These are phyloP conservation scores for Medicago arabica DNA, from an alignment of 306 rosid genomes.

Conservation along the genomic window DNA sequence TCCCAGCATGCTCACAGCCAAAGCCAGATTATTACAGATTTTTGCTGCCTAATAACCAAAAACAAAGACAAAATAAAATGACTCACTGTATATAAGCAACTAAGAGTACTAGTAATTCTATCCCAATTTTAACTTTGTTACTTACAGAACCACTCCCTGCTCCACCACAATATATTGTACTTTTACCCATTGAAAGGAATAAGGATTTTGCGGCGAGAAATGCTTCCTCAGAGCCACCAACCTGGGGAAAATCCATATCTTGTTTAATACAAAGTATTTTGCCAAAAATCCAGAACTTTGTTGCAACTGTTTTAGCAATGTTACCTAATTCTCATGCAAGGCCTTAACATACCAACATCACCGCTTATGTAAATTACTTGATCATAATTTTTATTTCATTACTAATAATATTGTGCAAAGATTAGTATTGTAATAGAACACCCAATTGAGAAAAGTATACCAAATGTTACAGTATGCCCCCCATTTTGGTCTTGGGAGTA, in stretches of 20 bases:
- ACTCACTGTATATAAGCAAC: conserved; percentile 9
- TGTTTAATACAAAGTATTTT: conserved; percentile 30
- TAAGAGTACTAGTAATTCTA: neutral
- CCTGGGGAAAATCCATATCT: conserved; percentile 58
- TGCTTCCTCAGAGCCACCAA: conserved; percentile 91
- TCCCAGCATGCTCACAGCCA: conserved; percentile 97
- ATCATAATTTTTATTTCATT: conserved; percentile 28
- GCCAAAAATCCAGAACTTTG: conserved; percentile 18
- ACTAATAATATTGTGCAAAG: neutral
- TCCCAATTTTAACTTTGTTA: conserved; percentile 33
- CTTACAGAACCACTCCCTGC: conserved; percentile 99
- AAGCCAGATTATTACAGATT: conserved; percentile 88
- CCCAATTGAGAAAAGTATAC: neutral
- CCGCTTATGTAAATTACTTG: neutral
- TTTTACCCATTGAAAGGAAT: conserved; percentile 84
- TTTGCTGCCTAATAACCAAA: conserved; percentile 80
- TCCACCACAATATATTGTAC: conserved; percentile 78
- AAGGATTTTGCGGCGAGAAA: conserved; percentile 69
- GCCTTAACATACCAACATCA: neutral
- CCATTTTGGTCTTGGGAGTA: neutral
- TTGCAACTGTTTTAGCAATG: conserved; percentile 19
- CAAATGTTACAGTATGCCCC: neutral
- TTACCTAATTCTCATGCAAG: conserved; percentile 14
- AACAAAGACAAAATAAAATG: conserved; percentile 5
- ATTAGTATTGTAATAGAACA: neutral